A percentile compares a stretch with the other conserved stretches of the same genome.
phyloP scores from a whole-genome alignment of 768 basidiomycete genomes.

The Hydnomerulius pinastri region DNA sequence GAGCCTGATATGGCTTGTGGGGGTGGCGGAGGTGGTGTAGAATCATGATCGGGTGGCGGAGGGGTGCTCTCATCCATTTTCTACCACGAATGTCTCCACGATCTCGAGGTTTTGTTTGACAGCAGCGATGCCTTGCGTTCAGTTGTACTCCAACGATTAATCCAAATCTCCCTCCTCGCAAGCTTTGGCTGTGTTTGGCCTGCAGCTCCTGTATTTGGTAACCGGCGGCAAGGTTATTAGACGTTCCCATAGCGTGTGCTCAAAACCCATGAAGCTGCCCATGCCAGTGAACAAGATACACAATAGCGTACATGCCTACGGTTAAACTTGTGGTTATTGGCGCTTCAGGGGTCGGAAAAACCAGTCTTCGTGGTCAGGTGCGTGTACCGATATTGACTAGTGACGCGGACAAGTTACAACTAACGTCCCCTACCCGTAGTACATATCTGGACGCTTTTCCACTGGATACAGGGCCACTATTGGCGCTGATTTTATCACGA shows the following conservation, averaged over 20 bases:
- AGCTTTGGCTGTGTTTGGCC: conserved; percentile 22
- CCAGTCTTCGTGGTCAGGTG: conserved; percentile 74
- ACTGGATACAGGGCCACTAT: conserved; percentile 83
- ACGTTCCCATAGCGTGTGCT: conserved; percentile 2
- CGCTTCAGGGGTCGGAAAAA: conserved; percentile 84
- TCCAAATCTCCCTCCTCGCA: background rate
- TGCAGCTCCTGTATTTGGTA: conserved; percentile 10
- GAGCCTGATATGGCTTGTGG: conserved; percentile 64
- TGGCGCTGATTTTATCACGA: conserved; percentile 86
- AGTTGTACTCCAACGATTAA: background rate
- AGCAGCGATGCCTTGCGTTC: background rate
- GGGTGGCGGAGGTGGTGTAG: conserved; percentile 51
- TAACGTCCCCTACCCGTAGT: conserved; percentile 42
- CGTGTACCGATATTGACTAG: conserved; percentile 18
- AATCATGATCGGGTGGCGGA: conserved; percentile 41
- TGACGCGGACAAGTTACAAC: background rate
- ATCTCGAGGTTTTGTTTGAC: background rate
- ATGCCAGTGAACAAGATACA: conserved; percentile 15
- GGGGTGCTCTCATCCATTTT: conserved; percentile 32
- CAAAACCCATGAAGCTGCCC: conserved; percentile 11
- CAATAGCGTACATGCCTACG: conserved; percentile 52
- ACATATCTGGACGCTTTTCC: conserved; percentile 75
- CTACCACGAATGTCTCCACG: background rate
- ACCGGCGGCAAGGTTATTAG: background rate
- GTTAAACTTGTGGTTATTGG: conserved; percentile 85